These are phyloP conservation scores for Suillus ampliporus DNA, from an alignment of 768 basidiomycete species.

Conservation along the genomic window DNA sequence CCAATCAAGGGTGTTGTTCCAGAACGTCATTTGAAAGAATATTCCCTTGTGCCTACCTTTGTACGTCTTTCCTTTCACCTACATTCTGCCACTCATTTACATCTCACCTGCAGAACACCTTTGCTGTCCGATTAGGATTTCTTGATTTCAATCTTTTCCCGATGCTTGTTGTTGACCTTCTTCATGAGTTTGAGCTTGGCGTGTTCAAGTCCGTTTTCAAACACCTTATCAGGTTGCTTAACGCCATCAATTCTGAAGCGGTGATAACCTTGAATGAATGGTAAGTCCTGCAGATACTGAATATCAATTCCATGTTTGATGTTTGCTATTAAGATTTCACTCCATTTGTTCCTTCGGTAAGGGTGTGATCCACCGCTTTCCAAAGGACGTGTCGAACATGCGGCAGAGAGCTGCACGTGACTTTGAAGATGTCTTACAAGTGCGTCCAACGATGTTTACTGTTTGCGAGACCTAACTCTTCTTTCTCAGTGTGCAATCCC, in stretches of 20 bases:
- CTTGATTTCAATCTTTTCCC: too few relatives aligned
- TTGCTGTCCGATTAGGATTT: too few relatives aligned
- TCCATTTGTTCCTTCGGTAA: conserved; percentile 27
- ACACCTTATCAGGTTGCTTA: conserved; percentile 43
- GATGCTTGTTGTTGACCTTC: conserved; percentile 40
- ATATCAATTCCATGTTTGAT: too few relatives aligned
- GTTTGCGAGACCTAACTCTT: neutral
- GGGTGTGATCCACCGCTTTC: conserved; percentile 42
- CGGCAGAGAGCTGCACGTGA: conserved; percentile 43
- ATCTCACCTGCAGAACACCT: too few relatives aligned
- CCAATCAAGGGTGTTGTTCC: too few relatives aligned
- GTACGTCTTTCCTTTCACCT: too few relatives aligned
- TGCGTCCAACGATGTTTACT: neutral
- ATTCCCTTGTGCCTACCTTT: too few relatives aligned
- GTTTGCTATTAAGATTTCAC: too few relatives aligned
- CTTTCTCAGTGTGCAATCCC: conserved; percentile 40
- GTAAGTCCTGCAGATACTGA: too few relatives aligned
- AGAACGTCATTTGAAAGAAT: too few relatives aligned
- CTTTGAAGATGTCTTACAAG: conserved; percentile 52
- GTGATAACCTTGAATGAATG: conserved; percentile 30
- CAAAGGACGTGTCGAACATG: conserved; percentile 40
- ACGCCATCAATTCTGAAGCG: conserved; percentile 12
- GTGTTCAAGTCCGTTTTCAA: conserved; percentile 43
- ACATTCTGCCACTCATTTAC: too few relatives aligned
- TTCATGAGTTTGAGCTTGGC: conserved; percentile 50